A percentile compares a stretch with the other conserved stretches of the same genome.
phyloP scores from a whole-genome alignment of 768 basidiomycete species.

The Aureoboletus auriporus region DNA sequence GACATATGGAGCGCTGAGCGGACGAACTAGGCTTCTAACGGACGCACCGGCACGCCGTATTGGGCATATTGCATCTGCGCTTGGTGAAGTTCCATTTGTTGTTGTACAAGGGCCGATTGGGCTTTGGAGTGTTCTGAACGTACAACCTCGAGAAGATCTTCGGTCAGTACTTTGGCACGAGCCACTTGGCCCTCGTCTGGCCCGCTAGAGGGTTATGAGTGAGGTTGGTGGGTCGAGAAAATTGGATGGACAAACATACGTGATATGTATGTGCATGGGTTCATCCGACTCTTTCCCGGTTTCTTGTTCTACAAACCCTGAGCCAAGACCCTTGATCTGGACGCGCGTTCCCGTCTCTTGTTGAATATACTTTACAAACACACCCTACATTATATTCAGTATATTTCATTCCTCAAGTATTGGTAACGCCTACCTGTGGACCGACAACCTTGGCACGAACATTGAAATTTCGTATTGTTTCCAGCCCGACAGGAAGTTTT shows the following conservation, averaged over 20 bases:
- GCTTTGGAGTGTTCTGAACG: constrained; percentile 85
- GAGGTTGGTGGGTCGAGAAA: constrained; percentile 15
- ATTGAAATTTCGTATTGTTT: constrained; percentile 94
- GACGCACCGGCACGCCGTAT: constrained; percentile 57
- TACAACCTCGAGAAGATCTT: constrained; percentile 89
- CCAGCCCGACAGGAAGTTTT: constrained; percentile 85
- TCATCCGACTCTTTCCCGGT: constrained; percentile 86
- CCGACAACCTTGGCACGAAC: constrained; percentile 97
- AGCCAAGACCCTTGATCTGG: constrained; percentile 94
- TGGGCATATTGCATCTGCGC: constrained; percentile 79
- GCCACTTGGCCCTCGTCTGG: constrained; percentile 87
- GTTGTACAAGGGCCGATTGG: constrained; percentile 54
- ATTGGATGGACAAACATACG: constrained; percentile 44
- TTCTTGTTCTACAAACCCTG: constrained; percentile 91
- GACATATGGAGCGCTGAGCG: background rate
- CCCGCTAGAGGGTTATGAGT: constrained; percentile 36
- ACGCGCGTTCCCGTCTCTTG: constrained; percentile 93
- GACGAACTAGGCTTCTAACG: background rate
- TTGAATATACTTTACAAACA: constrained; percentile 98
- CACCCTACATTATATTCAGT: constrained; percentile 45
- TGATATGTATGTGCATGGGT: constrained; percentile 89
- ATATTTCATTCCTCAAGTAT: background rate
- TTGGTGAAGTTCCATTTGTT: constrained; percentile 85
- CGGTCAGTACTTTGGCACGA: constrained; percentile 81
- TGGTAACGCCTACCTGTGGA: constrained; percentile 58